Evolutionary conservation across 2,329 filamentous ascomycete genomes (phyloP), one percentile per base, ranked within the genome.

Genomic region (Hymenoscyphus fructigenus): DNA sequence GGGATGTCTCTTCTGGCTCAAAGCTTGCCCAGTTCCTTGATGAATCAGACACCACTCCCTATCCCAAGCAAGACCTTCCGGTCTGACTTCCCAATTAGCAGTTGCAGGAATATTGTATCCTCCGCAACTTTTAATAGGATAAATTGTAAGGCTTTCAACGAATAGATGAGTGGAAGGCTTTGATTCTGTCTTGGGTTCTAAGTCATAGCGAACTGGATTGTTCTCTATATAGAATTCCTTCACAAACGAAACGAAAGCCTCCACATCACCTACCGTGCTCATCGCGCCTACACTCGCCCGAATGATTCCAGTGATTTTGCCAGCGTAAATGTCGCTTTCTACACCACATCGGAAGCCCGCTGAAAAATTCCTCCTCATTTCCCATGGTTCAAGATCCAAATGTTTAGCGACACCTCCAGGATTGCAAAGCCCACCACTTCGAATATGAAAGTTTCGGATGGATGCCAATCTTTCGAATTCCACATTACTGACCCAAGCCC

Each of bases 11-110:
- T 98, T 99, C 77, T 98, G 94, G 74, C 87, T 97, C 62, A 99
- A 80, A 5, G 90, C 92, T 71, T 89, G 88, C 0, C 92, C 91
- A 1, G 93, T 96, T 55, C 92, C 93, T 73, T 88, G 85, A 75
- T 97, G 93, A 15, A 99, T 83, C 23, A 99, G 81, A 78, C 94
- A 98, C 94, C 95, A 99, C 79, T 98, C 94, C 67, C 95, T 85
- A 76, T 99, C 95, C 93, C 94, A 98, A 9, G 88, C 90, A 2
- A 99, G 81, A 0, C 95, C 95, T 78, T 97, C 93, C 7, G 85
- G 82, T 63, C 85, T 86, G 23, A 98, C 83, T 71, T 91, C 87
- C 95, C 95, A 99, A 15, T 82, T 74, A 7, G 79, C 79, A 1
- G 81, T 83, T 0, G 78, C 67, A 1, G 92, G 89, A 34, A 98